A percentile compares a stretch with the other conserved stretches of the same genome.
phyloP scores from a whole-genome alignment of 1,139 yeast genomes.

The Pneumocystis wakefieldiae region DNA sequence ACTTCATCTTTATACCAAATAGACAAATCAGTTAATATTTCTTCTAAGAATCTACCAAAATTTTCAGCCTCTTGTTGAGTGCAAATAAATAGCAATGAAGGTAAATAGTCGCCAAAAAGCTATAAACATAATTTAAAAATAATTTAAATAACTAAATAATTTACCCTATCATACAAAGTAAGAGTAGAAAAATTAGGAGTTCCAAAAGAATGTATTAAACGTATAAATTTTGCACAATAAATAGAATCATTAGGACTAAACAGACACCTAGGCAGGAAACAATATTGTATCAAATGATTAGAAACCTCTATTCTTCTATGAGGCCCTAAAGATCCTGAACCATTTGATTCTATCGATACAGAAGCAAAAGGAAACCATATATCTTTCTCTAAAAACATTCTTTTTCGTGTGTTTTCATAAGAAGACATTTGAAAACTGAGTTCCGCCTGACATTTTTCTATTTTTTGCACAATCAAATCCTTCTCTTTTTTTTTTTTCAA shows the following conservation, averaged over 20 bases:
- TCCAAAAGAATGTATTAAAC: slow-evolving; percentile 33
- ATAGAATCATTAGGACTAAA: slow-evolving; percentile 81
- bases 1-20: slow-evolving; percentile 28
- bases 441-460: slow-evolving; percentile 13
- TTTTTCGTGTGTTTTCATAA: slow-evolving; percentile 20
- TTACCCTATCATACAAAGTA: slow-evolving; percentile 29
- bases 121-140: slow-evolving; percentile 19
- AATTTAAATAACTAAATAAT: neutral
- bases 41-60: slow-evolving; percentile 58
- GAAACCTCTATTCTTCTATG: slow-evolving; percentile 12
- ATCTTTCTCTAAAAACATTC: slow-evolving; percentile 24
- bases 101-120: slow-evolving; percentile 37
- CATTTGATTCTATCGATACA: neutral
- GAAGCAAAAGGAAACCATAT: slow-evolving; percentile 20
- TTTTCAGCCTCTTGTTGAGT: slow-evolving; percentile 73
- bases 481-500: neutral
- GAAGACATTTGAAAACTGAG: slow-evolving; percentile 24
- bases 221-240: slow-evolving; percentile 48
- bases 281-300: slow-evolving; percentile 39
- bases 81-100: slow-evolving; percentile 50
- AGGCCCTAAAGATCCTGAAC: neutral
- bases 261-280: slow-evolving; percentile 61
- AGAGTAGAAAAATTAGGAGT: slow-evolving; percentile 34
- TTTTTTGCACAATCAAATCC: neutral
- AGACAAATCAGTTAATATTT: slow-evolving; percentile 35